A percentile compares a stretch with the other conserved stretches of the same genome.
Evolutionary conservation across 108 stramenopile genomes (phyloP).

Genomic region (Skeletonema potamos): DNA sequence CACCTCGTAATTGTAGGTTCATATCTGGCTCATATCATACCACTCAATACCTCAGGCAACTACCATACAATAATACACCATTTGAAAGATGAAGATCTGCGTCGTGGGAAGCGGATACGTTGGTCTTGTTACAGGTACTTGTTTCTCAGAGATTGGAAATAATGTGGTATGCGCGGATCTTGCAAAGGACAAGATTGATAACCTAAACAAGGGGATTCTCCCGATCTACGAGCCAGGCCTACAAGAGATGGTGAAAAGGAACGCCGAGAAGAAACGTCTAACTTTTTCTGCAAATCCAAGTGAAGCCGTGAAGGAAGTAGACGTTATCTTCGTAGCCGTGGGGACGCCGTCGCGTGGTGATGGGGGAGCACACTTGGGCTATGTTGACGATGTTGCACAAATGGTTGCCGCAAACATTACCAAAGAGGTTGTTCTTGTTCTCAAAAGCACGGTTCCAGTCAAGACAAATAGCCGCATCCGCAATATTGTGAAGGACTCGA

Average conservation of each 20-base stretch:
- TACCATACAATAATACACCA: too few relatives aligned
- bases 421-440: conserved; percentile 67
- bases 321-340: conserved; percentile 83
- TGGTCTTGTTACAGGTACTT: background rate
- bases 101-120: conserved; percentile 15
- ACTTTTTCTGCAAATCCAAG: conserved; percentile 78
- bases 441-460: conserved; percentile 81
- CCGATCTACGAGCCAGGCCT: conserved; percentile 86
- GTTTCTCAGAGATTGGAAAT: conserved; percentile 28
- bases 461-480: conserved; percentile 68
- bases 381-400: conserved; percentile 78
- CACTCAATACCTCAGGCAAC: background rate
- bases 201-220: conserved; percentile 63
- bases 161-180: conserved; percentile 69
- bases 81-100: conserved; percentile 22
- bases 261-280: conserved; percentile 47
- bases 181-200: conserved; percentile 53
- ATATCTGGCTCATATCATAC: too few relatives aligned
- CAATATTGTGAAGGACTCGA: conserved; percentile 47
- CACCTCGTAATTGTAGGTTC: too few relatives aligned
- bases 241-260: conserved; percentile 49
- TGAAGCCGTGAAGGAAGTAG: conserved; percentile 48
- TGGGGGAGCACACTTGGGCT: conserved; percentile 74
- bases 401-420: conserved; percentile 70
- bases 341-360: conserved; percentile 62